phyloP scores from a whole-genome alignment of 441 rosid genomes.

The Populus trichocarpa region DNA sequence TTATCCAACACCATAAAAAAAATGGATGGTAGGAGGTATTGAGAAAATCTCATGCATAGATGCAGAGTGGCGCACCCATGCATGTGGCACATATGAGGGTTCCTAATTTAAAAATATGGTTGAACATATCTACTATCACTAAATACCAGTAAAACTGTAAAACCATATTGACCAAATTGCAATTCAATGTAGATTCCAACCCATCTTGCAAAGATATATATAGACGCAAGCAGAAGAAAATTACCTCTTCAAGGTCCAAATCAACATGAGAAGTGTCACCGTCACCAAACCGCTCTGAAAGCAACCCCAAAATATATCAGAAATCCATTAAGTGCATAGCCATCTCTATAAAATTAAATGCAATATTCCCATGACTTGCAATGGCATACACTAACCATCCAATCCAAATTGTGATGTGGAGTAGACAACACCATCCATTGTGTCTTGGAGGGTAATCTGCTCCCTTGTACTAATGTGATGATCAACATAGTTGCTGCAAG shows the following conservation, averaged over 20 bases:
- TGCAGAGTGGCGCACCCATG: not conserved
- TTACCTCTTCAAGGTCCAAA: constrained; percentile 96
- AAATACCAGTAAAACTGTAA: not conserved
- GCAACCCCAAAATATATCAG: constrained; percentile 15
- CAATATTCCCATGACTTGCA: constrained; percentile 8
- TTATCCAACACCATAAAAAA: not conserved
- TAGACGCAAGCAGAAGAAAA: constrained; percentile 7
- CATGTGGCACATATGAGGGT: not conserved
- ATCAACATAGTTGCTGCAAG: constrained; percentile 87
- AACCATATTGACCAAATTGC: not conserved
- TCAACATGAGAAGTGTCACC: constrained; percentile 92
- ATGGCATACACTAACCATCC: constrained; percentile 68
- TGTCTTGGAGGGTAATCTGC: constrained; percentile 98
- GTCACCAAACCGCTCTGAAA: constrained; percentile 95
- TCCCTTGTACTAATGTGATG: constrained; percentile 96
- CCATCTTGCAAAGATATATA: not conserved
- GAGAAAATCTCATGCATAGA: not conserved
- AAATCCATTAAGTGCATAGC: constrained; percentile 13
- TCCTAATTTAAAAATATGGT: not conserved
- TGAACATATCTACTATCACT: not conserved
- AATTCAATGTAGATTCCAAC: not conserved
- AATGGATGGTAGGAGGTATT: not conserved
- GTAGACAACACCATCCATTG: constrained; percentile 95
- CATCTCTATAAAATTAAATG: constrained; percentile 10
- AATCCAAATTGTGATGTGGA: constrained; percentile 93